Conservation (phyloP, 805 yeast genomes). For the Candida oleophila region DNA sequence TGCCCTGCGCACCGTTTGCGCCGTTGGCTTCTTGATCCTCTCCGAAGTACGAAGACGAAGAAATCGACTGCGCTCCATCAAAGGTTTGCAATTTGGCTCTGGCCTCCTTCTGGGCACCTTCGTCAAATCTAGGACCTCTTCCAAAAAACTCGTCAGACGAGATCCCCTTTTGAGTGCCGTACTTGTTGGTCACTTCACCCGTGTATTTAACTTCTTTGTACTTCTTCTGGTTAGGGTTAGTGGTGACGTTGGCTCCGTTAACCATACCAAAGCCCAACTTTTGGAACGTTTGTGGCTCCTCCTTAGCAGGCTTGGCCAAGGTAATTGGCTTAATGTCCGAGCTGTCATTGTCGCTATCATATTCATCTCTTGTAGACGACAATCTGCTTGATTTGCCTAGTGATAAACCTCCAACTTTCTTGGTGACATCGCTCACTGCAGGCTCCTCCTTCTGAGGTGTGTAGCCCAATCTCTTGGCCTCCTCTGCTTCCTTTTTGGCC, state of each 20-base stretch:
- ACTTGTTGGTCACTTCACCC: conserved; percentile 74
- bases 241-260: conserved; percentile 52
- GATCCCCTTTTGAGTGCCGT: conserved; percentile 87
- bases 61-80: conserved; percentile 85
- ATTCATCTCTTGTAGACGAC: neutral
- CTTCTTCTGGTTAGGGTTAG: conserved; percentile 23
- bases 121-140: conserved; percentile 75
- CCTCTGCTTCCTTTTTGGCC: conserved; percentile 81
- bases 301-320: conserved; percentile 33
- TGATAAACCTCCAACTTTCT: conserved; percentile 5
- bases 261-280: conserved; percentile 90
- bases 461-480: conserved; percentile 55
- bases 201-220: conserved; percentile 63
- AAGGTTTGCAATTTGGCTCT: conserved; percentile 75
- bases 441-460: conserved; percentile 33
- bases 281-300: conserved; percentile 69
- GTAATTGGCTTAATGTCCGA: conserved; percentile 3
- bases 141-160: conserved; percentile 96
- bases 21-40: conserved; percentile 57
- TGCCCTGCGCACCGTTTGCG: conserved; percentile 24
- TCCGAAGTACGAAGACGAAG: conserved; percentile 91
- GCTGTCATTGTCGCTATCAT: conserved; percentile 8
- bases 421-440: neutral
- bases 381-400: neutral
- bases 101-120: conserved; percentile 77